Base-by-base conservation (phyloP, 495 filamentous ascomycete genomes). In the Penicillium silybi region DNA sequence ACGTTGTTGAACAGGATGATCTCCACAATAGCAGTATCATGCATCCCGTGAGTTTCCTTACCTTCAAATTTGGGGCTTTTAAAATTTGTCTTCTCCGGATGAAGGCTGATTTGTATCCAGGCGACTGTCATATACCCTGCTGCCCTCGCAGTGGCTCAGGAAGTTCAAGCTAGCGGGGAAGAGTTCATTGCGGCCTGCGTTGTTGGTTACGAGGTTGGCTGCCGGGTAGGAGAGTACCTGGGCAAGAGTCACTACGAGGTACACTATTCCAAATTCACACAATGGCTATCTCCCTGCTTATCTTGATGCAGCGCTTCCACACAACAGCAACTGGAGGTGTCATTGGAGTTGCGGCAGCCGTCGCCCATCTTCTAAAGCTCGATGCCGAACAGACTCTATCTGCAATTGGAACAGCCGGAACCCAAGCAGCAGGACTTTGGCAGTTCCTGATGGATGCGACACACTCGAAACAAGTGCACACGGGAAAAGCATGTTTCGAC, bases 1-100 rank as follows among this genome's bases (percentile, higher is more conserved):
- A 71, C 60, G 68, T 71, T 0, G 68, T 71, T 13, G 68, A 71
- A 47, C 68, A 71, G 41, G 68, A 71, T 59, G 68, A 71, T 56
- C 59, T 71, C 41, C 68, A 71, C 46, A 71, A 69, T 52, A 50
- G 64, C 9, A 71, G 68, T 50, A 71, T 71, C 29, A 66, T 65
- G 62, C 68, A 71, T 57, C 68, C 68, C 16, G 68, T 71, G 34
- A 34, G 64, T 59, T 23, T 44, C 32, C 29, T 32, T 1, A 10
- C 1, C 10, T 32, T 32, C 3, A 13, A 15, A 3, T 13, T 32
- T 32, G 29, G 11, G 22, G 3, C 29, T 13, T 13, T 13, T 10
- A 32, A 32, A 1, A 8, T 3, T 32, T 13, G 29, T 13, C 11
- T 32, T 32, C 11, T 32, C 29, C 3, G 13, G 11, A 11, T 41